These are phyloP conservation scores for Hymenoscyphus salicellus DNA, from an alignment of 2,329 filamentous ascomycete genomes.

Conservation along the genomic window DNA sequence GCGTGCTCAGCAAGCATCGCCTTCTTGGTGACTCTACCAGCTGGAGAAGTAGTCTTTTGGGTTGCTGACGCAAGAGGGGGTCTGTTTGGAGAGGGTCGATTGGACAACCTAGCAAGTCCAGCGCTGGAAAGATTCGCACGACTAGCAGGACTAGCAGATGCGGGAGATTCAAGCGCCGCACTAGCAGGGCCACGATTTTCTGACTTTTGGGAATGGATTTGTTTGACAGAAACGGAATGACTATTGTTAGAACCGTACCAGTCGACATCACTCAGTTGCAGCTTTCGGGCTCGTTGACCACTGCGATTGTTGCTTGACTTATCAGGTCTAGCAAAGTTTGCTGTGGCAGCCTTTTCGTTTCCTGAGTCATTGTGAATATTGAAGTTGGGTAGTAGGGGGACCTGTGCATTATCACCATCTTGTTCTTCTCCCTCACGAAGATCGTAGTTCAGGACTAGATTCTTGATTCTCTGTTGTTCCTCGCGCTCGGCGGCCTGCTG, in stretches of 20 bases:
- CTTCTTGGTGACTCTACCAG: slow-evolving; percentile 26
- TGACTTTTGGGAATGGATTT: background rate
- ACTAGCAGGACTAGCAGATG: slow-evolving; percentile 3
- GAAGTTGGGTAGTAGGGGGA: slow-evolving; percentile 45
- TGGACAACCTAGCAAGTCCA: slow-evolving; percentile 1
- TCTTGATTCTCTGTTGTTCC: slow-evolving; percentile 98
- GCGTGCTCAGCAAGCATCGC: slow-evolving; percentile 29
- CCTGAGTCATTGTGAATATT: slow-evolving; percentile 55
- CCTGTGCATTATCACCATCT: slow-evolving; percentile 63
- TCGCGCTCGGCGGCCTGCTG: slow-evolving; percentile 94
- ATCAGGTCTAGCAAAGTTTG: slow-evolving; percentile 34
- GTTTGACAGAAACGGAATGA: slow-evolving; percentile 21
- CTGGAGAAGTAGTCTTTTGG: slow-evolving; percentile 13
- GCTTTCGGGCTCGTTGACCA: slow-evolving; percentile 79
- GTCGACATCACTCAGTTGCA: slow-evolving; percentile 95
- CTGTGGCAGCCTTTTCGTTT: slow-evolving; percentile 52
- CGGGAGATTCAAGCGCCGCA: slow-evolving; percentile 4
- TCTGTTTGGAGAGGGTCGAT: slow-evolving; percentile 6
- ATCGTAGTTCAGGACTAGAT: slow-evolving; percentile 93
- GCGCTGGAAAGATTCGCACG: slow-evolving; percentile 8
- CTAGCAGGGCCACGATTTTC: slow-evolving; percentile 2
- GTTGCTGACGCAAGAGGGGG: background rate
- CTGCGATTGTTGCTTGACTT: slow-evolving; percentile 46
- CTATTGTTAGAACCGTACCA: slow-evolving; percentile 63
- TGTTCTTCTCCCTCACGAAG: slow-evolving; percentile 76